Evolutionary conservation across 75 land plant genomes (phyloP).

Genomic region (Selaginella moellendorffii): DNA sequence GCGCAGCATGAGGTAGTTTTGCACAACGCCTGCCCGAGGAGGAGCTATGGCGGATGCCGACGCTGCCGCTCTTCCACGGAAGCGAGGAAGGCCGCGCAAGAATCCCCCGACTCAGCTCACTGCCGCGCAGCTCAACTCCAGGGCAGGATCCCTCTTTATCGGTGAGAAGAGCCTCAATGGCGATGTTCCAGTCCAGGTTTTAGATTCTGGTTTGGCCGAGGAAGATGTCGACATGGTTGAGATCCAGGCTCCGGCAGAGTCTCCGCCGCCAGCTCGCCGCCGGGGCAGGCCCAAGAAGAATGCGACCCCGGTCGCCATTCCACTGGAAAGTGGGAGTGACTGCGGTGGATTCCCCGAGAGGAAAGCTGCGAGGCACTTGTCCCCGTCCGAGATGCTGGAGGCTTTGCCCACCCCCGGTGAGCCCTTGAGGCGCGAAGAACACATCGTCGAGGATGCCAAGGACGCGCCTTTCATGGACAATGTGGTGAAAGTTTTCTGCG

Average conservation of each 20-base stretch:
- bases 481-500: conserved; percentile 95
- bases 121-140: background rate
- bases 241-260: background rate
- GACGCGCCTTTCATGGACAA: conserved; percentile 85
- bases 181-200: background rate
- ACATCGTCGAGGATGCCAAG: conserved; percentile 31
- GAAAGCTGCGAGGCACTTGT: background rate
- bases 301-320: background rate
- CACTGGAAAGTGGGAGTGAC: conserved; percentile 1
- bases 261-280: conserved; percentile 9
- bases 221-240: conserved; percentile 15
- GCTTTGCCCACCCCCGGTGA: conserved; percentile 11
- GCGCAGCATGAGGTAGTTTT: no score
- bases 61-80: conserved; percentile 1
- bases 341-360: conserved; percentile 10
- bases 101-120: background rate
- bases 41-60: conserved; percentile 1
- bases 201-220: background rate
- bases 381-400: conserved; percentile 8
- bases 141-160: background rate
- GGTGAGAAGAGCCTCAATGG: conserved; percentile 1
- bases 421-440: conserved; percentile 13
- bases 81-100: conserved; percentile 21
- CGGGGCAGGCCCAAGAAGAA: conserved; percentile 20
- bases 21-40: no score